phyloP scores from a whole-genome alignment of 257 asterid genomes.

The Solanum okadae region DNA sequence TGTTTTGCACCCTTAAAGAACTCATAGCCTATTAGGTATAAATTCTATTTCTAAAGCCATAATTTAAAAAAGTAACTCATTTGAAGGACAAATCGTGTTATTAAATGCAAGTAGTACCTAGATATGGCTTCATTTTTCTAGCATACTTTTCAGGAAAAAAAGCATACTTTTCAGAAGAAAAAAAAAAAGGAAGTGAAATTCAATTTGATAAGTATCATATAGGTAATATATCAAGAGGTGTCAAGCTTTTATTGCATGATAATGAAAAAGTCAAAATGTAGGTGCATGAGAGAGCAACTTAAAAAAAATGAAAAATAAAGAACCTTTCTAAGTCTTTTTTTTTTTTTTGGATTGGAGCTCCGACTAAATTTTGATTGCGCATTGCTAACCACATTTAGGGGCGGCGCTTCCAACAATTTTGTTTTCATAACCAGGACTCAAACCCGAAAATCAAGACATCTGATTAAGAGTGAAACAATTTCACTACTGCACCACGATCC shows the following conservation, averaged over 20 bases:
- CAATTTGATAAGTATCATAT: not conserved
- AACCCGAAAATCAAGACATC: not conserved
- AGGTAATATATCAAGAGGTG: not conserved
- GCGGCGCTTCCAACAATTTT: not conserved
- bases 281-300: slow-evolving; percentile 2
- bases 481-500: too few relatives aligned
- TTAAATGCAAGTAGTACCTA: not conserved
- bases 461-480: too few relatives aligned
- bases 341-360: too few relatives aligned
- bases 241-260: not conserved
- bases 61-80: not conserved
- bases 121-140: not conserved
- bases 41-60: not conserved
- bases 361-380: too few relatives aligned
- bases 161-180: too few relatives aligned
- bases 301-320: not conserved
- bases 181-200: not conserved
- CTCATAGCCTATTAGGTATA: not conserved
- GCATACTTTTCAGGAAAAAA: too few relatives aligned
- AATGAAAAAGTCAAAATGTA: slow-evolving; percentile 4
- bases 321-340: not conserved
- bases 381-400: not conserved
- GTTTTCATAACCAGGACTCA: too few relatives aligned
- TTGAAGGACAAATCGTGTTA: not conserved
- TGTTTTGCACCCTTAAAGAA: not conserved